These are phyloP conservation scores for Penicillium dipodomyicola DNA, from an alignment of 495 filamentous ascomycete species.

Conservation along the genomic window DNA sequence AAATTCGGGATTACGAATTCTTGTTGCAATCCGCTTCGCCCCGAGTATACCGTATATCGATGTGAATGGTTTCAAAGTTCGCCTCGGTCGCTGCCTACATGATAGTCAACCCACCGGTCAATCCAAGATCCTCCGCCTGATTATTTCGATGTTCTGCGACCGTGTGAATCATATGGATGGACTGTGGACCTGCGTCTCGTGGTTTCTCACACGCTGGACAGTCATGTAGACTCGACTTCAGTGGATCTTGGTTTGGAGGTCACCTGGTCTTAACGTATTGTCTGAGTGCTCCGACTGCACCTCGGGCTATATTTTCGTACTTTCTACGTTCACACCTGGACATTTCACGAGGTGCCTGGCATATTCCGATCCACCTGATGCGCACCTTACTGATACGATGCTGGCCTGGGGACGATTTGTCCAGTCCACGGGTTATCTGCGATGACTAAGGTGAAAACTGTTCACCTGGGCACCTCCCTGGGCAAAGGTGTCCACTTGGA, in stretches of 20 bases:
- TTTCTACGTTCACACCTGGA: background rate
- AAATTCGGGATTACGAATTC: slow-evolving; percentile 37
- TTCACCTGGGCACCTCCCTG: background rate
- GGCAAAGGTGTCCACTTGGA: too few relatives aligned
- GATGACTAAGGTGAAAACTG: slow-evolving; percentile 1
- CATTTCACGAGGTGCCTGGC: slow-evolving; percentile 2
- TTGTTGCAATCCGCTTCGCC: slow-evolving; percentile 22
- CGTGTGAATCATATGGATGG: background rate
- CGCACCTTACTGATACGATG: background rate
- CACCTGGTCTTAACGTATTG: background rate
- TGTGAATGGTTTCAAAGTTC: background rate
- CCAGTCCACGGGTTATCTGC: background rate
- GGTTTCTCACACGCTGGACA: background rate
- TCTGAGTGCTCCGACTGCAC: background rate
- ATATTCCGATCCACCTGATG: background rate
- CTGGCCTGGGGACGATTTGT: background rate
- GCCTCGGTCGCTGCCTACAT: slow-evolving; percentile 1
- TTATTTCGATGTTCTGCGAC: background rate
- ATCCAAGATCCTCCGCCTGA: background rate
- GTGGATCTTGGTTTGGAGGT: background rate
- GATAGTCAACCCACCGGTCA: background rate
- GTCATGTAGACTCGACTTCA: slow-evolving; percentile 7
- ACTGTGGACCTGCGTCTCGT: background rate
- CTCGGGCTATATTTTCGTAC: background rate
- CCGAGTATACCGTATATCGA: slow-evolving; percentile 7